Base-by-base conservation (phyloP, 495 filamentous ascomycete species). In the Penicillium roqueforti region DNA sequence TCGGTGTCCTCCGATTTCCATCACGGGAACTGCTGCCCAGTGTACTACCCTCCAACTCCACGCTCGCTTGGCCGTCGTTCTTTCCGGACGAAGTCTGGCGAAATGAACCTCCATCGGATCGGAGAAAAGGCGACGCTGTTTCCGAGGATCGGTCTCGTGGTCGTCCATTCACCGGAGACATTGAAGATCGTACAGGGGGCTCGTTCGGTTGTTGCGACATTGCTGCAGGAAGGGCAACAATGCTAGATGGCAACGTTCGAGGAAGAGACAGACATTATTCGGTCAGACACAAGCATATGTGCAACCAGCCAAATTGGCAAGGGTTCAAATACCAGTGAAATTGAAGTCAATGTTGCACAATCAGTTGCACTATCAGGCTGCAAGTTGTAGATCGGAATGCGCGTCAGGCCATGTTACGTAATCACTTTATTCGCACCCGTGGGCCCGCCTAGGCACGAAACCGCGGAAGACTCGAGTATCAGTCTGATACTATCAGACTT, bases 1-100 rank as follows among this genome's bases (percentile, higher is more conserved):
- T 45, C 11, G 56, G 55, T 45, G 51, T 61, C 45, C 59, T 65
- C 51, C 60, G 59, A 8, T 68, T 68, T 8, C 63, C 68, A 46
- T 73, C 70, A 41, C 71, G 70, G 56, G 71, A 75, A 57, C 69
- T 69, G 57, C 65, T 68, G 22, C 69, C 72, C 29, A 74, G 58
- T 28, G 72, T 74, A 54, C 62, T 75, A 18, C 71, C 72, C 56
- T 76, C 73, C 26, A 73, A 59, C 58, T 74, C 72, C 46, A 68
- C 65, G 47, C 67, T 71, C 19, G 54, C 54, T 57, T 62, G 61
- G 37, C 63, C 67, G 22, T 68, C 64, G 39, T 59, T 71, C 64
- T 69, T 68, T 41, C 61, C 64, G 16, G 54, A 42, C 42, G 59
- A 54, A 41, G 50, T 43, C 19, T 49, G 58, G 43, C 59, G 62